Evolutionary conservation across 164 flowering plant genomes (phyloP).

Genomic region (Dillenia suffruticosa): DNA sequence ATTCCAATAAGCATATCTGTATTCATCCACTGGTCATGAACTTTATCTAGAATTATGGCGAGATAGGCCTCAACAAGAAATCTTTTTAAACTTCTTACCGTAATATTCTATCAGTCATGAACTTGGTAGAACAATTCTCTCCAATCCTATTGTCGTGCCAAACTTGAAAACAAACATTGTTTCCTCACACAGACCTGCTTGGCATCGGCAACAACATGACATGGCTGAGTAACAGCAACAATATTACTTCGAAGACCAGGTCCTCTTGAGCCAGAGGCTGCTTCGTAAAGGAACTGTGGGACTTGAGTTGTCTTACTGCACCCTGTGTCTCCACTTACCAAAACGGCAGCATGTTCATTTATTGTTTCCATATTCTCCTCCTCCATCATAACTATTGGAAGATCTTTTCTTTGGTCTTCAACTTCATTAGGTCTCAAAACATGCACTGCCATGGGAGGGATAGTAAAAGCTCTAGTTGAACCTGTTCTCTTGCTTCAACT

Average conservation of each 20-base stretch:
- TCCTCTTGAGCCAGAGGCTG: slow-evolving; percentile 74
- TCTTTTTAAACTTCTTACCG: slow-evolving; percentile 93
- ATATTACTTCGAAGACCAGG: slow-evolving; percentile 44
- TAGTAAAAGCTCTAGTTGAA: slow-evolving; percentile 9
- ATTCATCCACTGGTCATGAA: slow-evolving; percentile 95
- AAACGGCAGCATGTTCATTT: slow-evolving; percentile 57
- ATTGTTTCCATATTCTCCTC: slow-evolving; percentile 98
- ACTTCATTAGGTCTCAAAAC: slow-evolving; percentile 77
- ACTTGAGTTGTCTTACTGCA: slow-evolving; percentile 97
- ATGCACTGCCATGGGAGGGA: slow-evolving; percentile 53
- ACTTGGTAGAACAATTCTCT: slow-evolving; percentile 69
- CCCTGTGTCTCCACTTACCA: slow-evolving; percentile 94
- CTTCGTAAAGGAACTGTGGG: slow-evolving; percentile 97
- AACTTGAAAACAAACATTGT: slow-evolving; percentile 94
- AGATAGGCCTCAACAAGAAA: slow-evolving; percentile 75
- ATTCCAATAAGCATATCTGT: slow-evolving; percentile 96
- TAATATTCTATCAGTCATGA: slow-evolving; percentile 98
- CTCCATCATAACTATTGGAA: slow-evolving; percentile 97
- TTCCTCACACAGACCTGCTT: slow-evolving; percentile 77
- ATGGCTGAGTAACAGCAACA: slow-evolving; percentile 94
- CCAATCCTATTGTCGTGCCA: slow-evolving; percentile 88
- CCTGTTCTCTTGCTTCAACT: no score
- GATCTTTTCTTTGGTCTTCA: slow-evolving; percentile 61
- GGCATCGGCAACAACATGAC: slow-evolving; percentile 97
- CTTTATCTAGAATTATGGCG: slow-evolving; percentile 86